A percentile compares a stretch with the other conserved stretches of the same genome.
phyloP scores from a whole-genome alignment of 192 early-diverging fungal genomes.

The Glomus cerebriforme region DNA sequence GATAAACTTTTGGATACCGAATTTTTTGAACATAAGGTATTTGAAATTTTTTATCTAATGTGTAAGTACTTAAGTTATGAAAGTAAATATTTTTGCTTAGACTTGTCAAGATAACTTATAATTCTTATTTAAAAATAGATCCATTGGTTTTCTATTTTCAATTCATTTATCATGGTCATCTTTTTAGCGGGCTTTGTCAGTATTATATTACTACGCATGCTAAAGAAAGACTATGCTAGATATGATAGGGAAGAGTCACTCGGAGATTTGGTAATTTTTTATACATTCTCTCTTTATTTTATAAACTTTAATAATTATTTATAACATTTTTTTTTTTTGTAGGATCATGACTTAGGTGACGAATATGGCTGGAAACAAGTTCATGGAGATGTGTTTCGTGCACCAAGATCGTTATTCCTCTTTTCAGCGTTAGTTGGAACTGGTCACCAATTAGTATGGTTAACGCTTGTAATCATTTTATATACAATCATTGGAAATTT shows the following conservation, averaged over 20 bases:
- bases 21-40: constrained; percentile 82
- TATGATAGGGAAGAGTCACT: constrained; percentile 72
- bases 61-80: not conserved
- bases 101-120: not conserved
- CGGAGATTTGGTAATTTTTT: constrained; percentile 65
- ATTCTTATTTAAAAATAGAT: constrained; percentile 46
- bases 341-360: constrained; percentile 74
- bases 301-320: not conserved
- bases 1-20: constrained; percentile 65
- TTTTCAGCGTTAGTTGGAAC: constrained; percentile 73
- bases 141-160: constrained; percentile 83
- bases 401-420: constrained; percentile 61
- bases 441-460: constrained; percentile 58
- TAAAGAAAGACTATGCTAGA: constrained; percentile 73
- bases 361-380: constrained; percentile 91
- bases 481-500: constrained; percentile 60
- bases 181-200: constrained; percentile 77
- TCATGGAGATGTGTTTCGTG: constrained; percentile 84
- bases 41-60: not conserved
- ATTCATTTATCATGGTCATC: constrained; percentile 82
- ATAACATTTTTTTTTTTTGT: constrained; percentile 24
- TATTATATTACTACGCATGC: constrained; percentile 70
- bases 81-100: not conserved
- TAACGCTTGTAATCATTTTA: constrained; percentile 54
- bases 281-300: not conserved